Percentiles rank a stretch among this genome's conserved stretches.
These are phyloP conservation scores for Microascus cirrosus DNA, from an alignment of 2,329 filamentous ascomycete species.

Conservation along the genomic window DNA sequence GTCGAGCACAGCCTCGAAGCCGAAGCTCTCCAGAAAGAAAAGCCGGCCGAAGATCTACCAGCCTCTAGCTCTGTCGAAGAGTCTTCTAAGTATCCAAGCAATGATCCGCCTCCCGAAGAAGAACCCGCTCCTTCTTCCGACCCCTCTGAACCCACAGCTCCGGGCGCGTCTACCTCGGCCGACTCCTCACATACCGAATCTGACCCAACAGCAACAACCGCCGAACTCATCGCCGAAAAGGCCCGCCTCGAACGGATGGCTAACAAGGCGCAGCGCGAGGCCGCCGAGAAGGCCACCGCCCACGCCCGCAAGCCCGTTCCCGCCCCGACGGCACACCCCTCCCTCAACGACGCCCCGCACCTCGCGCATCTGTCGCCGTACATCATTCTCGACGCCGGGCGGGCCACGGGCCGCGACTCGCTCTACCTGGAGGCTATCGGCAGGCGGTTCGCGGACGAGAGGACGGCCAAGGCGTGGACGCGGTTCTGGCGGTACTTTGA, in stretches of 20 bases:
- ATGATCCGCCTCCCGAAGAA: conserved; percentile 3
- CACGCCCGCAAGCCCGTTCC: conserved; percentile 41
- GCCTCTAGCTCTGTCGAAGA: conserved; percentile 7
- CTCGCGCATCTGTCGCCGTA: conserved; percentile 48
- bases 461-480: conserved; percentile 58
- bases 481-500: conserved; percentile 79
- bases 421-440: conserved; percentile 56
- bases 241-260: conserved; percentile 50
- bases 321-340: conserved; percentile 39
- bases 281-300: conserved; percentile 43
- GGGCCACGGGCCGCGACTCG: conserved; percentile 67
- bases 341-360: conserved; percentile 44
- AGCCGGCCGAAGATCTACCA: conserved; percentile 4
- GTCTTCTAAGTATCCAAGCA: conserved; percentile 6
- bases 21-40: conserved; percentile 38
- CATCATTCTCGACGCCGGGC: conserved; percentile 67
- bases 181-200: conserved; percentile 5
- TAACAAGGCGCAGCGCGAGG: conserved; percentile 39
- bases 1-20: conserved; percentile 62
- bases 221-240: conserved; percentile 46
- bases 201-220: conserved; percentile 23
- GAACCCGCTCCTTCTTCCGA: not conserved
- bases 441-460: conserved; percentile 32
- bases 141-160: conserved; percentile 4
- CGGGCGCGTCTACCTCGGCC: conserved; percentile 6